phyloP scores from a whole-genome alignment of 345 rosid species.

The Populus ilicifolia region DNA sequence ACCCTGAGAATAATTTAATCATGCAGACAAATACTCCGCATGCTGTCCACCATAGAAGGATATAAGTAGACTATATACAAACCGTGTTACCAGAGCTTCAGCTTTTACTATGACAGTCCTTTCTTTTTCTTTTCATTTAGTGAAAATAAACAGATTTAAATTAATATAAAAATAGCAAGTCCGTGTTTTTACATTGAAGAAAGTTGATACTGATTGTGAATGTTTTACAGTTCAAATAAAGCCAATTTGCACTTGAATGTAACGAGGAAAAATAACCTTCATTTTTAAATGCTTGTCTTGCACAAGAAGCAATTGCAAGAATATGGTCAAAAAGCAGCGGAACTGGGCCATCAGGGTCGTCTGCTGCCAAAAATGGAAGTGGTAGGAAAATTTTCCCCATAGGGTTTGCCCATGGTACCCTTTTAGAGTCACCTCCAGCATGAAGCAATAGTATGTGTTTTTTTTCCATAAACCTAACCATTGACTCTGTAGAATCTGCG shows the following conservation, averaged over 20 bases:
- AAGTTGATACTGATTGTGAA: neutral
- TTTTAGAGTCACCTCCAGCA: slow-evolving; percentile 99
- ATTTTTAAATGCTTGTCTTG: slow-evolving; percentile 67
- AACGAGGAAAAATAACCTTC: slow-evolving; percentile 45
- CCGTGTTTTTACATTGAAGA: neutral
- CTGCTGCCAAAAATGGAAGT: slow-evolving; percentile 86
- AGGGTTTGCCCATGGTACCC: slow-evolving; percentile 98
- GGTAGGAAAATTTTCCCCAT: slow-evolving; percentile 98
- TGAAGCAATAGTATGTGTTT: slow-evolving; percentile 89
- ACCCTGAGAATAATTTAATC: neutral
- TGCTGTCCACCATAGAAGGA: neutral
- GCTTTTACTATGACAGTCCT: neutral
- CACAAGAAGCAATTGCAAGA: slow-evolving; percentile 92
- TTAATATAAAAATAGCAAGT: neutral
- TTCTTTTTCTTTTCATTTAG: too few species aligned
- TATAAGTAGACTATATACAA: neutral
- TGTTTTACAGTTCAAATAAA: neutral
- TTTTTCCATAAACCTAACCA: slow-evolving; percentile 48
- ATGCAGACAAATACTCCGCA: neutral
- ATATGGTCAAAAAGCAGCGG: slow-evolving; percentile 95
- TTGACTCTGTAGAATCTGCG: slow-evolving; percentile 22
- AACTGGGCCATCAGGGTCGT: slow-evolving; percentile 94
- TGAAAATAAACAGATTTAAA: neutral
- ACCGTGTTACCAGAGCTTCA: neutral
- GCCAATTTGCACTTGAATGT: neutral